Conservation (phyloP, 345 rosid species). For the Citrus australasica region DNA sequence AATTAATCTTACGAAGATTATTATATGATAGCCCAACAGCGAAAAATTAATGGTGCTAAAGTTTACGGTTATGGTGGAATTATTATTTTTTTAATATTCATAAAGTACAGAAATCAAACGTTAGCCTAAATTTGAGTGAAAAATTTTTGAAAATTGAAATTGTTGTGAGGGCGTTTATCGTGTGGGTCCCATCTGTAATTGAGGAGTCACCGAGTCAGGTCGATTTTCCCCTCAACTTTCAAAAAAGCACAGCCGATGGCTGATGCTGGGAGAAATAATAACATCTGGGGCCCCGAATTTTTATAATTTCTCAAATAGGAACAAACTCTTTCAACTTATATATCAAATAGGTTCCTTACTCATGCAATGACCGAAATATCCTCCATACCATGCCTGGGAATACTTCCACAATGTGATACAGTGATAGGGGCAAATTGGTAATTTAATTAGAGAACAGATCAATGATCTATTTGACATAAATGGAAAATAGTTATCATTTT, state of each 20-base stretch:
- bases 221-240: background rate
- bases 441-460: background rate
- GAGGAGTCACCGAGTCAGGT: background rate
- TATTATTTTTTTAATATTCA: background rate
- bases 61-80: background rate
- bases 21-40: background rate
- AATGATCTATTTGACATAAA: no score
- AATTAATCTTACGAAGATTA: background rate
- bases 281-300: background rate
- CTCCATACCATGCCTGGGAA: no score
- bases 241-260: background rate
- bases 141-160: background rate
- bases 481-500: no score
- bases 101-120: background rate
- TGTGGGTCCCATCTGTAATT: background rate
- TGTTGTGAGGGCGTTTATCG: background rate
- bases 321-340: background rate
- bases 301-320: no score
- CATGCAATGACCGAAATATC: background rate
- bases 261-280: no score
- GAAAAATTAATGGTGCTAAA: background rate
- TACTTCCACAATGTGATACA: no score
- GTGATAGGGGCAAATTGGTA: no score
- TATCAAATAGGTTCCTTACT: background rate
- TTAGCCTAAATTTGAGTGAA: background rate